Evolutionary conservation across 495 filamentous ascomycete species (phyloP), one percentile per base, ranked within the genome.

Genomic region (Emericellopsis terricola): DNA sequence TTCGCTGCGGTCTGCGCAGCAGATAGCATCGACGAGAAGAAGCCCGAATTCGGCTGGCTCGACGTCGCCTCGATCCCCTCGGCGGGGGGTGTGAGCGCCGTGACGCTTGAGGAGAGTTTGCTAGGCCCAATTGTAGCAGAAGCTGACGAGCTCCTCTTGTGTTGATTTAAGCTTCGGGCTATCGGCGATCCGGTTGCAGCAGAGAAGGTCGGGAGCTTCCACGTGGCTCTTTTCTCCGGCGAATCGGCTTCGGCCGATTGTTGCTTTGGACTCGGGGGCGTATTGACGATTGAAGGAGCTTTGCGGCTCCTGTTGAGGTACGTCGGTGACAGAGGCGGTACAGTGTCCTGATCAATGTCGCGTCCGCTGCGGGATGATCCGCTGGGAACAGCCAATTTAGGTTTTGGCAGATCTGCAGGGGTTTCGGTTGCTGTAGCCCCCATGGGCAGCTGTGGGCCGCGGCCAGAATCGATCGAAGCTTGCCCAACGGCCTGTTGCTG

Each of bases 1-100:
- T 70, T 84, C n/a, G 89, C 87, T 26, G 91, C 87, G 56, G 81
- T 96, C 48, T 96, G 89, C 11, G 87, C 86, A 19, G 76, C 87
- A 19, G 83, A 84, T 44, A 97, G 81, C 48, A 96, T 78, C 11
- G 76, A 81, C 5, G 82, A 87, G 52, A 97, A 97, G 53, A 97
- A 97, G 0, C 85, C 82, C 11, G 49, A 44, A 10, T 44, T 40
- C 3, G 49, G 38, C 15, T 48, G 49, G 34, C 44, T 56, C 7
- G 60, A 59, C 7, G 62, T 64, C 8, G 51, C 51, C 6, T 52
- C 44, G 1, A 47, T 44, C 34, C 53, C 60, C 38, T 72, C 65
- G 8, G 64, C 65, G 2, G 73, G 81, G 11, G 89, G 84, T 19
- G 80, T 79, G 29, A 91, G 52, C 18, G 78, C 69, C 5, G 77